Evolutionary conservation across 2,329 filamentous ascomycete genomes (phyloP).

Genomic region (Chaetomium globosum): DNA sequence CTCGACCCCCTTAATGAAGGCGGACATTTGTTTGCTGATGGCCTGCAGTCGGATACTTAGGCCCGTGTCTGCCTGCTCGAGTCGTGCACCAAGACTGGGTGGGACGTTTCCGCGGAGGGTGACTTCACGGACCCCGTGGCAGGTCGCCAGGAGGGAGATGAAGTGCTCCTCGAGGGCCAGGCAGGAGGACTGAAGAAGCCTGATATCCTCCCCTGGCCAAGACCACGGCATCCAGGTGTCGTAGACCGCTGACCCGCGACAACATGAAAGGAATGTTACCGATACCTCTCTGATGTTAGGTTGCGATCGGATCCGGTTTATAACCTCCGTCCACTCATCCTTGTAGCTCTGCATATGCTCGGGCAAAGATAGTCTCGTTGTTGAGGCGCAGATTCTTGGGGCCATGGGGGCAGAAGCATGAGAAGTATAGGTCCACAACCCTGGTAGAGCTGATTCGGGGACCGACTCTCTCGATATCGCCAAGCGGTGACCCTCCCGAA

Average conservation of each 20-base stretch:
- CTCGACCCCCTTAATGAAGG: not conserved
- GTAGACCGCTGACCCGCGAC: not conserved
- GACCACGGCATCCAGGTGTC: not conserved
- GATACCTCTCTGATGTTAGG: not conserved
- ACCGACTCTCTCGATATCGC: not conserved
- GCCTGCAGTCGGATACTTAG: not conserved
- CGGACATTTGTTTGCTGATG: not conserved
- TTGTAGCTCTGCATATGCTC: not conserved
- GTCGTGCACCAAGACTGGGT: not conserved
- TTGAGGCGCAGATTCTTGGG: not conserved
- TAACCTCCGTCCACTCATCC: not conserved
- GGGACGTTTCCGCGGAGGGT: not conserved
- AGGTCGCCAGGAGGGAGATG: not conserved
- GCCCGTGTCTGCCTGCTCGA: not conserved
- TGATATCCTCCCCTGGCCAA: not conserved
- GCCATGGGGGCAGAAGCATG: slow-evolving; percentile 7
- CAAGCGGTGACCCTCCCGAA: not conserved
- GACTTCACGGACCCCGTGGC: not conserved
- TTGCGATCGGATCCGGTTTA: not conserved
- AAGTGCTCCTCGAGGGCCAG: not conserved
- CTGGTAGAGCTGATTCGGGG: not conserved
- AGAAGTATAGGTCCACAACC: not conserved
- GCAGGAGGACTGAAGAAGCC: not conserved
- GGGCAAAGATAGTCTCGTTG: not conserved
- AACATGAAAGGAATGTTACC: slow-evolving; percentile 3